Conservation (phyloP, 768 basidiomycete species). For the Rhizopogon sp. region DNA sequence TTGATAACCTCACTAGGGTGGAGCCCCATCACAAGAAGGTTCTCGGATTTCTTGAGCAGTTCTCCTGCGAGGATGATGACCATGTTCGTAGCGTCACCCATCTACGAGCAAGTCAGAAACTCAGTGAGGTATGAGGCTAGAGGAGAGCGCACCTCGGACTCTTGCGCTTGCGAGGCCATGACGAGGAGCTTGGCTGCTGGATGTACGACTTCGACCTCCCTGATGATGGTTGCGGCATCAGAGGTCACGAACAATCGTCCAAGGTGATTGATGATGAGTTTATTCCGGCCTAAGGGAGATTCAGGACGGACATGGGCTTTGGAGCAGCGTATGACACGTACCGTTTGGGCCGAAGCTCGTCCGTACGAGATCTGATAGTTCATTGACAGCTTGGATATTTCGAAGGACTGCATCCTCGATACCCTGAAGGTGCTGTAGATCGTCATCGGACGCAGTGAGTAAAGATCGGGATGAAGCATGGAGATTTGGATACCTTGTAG, state of each 20-base stretch:
- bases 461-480: constrained; percentile 4
- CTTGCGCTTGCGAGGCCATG: constrained; percentile 97
- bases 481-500: constrained; percentile 62
- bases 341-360: constrained; percentile 97
- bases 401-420: constrained; percentile 96
- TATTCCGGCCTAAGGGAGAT: constrained; percentile 73
- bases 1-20: constrained; percentile 95
- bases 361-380: constrained; percentile 90
- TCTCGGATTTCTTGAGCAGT: constrained; percentile 88
- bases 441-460: constrained; percentile 3
- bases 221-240: constrained; percentile 97
- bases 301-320: neutral
- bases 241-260: constrained; percentile 95
- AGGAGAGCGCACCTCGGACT: constrained; percentile 66
- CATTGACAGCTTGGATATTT: constrained; percentile 94
- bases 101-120: constrained; percentile 40
- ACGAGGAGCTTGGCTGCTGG: constrained; percentile 99
- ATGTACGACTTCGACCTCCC: constrained; percentile 97
- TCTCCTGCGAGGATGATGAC: constrained; percentile 96
- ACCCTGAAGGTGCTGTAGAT: constrained; percentile 69
- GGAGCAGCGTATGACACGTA: constrained; percentile 31
- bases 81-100: constrained; percentile 96
- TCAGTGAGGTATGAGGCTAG: neutral
- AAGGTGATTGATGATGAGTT: constrained; percentile 96
- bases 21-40: constrained; percentile 91